Evolutionary conservation across 768 basidiomycete species (phyloP).

Genomic region (Kwoniella newhampshirensis): DNA sequence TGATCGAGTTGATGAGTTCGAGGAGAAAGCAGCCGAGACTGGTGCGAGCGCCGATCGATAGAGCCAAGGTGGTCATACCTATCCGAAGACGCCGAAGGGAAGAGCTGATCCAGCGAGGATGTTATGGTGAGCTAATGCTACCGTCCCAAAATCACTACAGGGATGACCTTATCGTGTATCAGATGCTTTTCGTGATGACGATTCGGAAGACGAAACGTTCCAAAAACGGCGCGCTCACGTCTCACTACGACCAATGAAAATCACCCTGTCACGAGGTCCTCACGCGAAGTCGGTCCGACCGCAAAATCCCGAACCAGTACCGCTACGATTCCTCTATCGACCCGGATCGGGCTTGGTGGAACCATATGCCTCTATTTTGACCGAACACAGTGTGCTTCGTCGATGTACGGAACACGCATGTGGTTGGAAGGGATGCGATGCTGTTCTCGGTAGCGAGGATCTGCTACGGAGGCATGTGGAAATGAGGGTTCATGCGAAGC

Average conservation of each 20-base stretch:
- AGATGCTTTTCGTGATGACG: conserved; percentile 39
- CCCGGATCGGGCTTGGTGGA: conserved; percentile 32
- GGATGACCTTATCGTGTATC: too few species aligned
- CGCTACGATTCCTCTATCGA: conserved; percentile 28
- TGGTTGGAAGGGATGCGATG: conserved; percentile 41
- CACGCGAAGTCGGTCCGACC: conserved; percentile 20
- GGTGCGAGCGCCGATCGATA: conserved; percentile 11
- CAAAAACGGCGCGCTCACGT: conserved; percentile 6
- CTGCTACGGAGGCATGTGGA: conserved; percentile 28
- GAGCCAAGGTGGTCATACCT: conserved; percentile 27
- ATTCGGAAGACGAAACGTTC: conserved; percentile 25
- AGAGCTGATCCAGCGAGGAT: conserved; percentile 27
- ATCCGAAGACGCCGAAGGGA: conserved; percentile 12
- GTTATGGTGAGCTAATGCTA: conserved; percentile 27
- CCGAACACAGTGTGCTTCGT: conserved; percentile 15
- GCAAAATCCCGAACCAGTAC: conserved; percentile 24
- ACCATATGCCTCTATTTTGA: conserved; percentile 23
- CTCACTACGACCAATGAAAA: conserved; percentile 24
- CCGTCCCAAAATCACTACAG: too few species aligned
- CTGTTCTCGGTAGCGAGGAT: conserved; percentile 29
- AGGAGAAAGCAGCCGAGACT: conserved; percentile 3
- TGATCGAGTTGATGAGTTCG: conserved; percentile 6
- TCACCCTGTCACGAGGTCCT: conserved; percentile 7
- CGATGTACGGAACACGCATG: conserved; percentile 19
- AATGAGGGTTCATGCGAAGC: conserved; percentile 19